These are phyloP conservation scores for Hortaea sp. DNA, from an alignment of 2,329 filamentous ascomycete species.

Conservation along the genomic window DNA sequence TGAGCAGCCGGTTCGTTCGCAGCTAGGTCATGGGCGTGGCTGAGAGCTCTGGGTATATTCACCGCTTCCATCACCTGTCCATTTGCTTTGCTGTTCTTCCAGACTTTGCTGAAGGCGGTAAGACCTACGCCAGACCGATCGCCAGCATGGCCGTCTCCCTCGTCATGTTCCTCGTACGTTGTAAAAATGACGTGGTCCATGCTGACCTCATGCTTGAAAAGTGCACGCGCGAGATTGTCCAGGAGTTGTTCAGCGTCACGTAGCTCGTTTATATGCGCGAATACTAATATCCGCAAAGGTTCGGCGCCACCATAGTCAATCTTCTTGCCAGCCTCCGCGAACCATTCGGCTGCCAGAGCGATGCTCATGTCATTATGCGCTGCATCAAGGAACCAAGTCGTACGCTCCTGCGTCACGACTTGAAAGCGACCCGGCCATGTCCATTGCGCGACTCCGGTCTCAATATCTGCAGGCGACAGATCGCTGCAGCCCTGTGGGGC, in stretches of 20 bases:
- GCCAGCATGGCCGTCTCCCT: constrained; percentile 45
- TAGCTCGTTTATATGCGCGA: constrained; percentile 18
- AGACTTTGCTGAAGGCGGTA: constrained; percentile 46
- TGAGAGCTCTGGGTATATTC: constrained; percentile 58
- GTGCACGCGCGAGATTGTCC: constrained; percentile 7
- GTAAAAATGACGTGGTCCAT: constrained; percentile 18
- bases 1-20: constrained; percentile 28
- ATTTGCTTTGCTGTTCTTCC: constrained; percentile 45
- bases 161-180: constrained; percentile 51
- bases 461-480: constrained; percentile 11
- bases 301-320: neutral
- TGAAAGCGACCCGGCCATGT: constrained; percentile 18
- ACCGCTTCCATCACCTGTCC: constrained; percentile 45
- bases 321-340: constrained; percentile 11
- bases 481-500: neutral
- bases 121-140: constrained; percentile 55
- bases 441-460: constrained; percentile 8
- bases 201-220: constrained; percentile 4
- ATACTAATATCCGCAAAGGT: constrained; percentile 11
- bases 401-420: constrained; percentile 4
- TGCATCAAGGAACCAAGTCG: constrained; percentile 32
- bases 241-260: constrained; percentile 12
- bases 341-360: constrained; percentile 29
- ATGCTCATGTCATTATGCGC: constrained; percentile 36
- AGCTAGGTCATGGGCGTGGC: constrained; percentile 36